Evolutionary conservation across 2,329 filamentous ascomycete genomes (phyloP).

Genomic region (Clonostachys byssicola): DNA sequence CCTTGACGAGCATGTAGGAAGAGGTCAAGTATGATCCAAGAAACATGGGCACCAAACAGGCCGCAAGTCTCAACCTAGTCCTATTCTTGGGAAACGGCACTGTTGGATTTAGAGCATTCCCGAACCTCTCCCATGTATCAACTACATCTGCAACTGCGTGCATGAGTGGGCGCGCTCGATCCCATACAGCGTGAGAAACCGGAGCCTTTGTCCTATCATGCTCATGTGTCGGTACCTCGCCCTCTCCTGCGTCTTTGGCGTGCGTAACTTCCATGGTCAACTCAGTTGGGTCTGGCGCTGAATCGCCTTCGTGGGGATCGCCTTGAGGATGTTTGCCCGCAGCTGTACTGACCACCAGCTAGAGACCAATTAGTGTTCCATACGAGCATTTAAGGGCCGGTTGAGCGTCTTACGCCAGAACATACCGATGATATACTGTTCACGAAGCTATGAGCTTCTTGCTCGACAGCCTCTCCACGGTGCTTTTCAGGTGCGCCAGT

Average conservation of each 20-base stretch:
- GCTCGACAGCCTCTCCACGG: conserved; percentile 78
- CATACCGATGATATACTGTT: conserved; percentile 52
- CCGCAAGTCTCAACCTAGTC: conserved; percentile 50
- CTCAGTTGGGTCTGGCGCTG: conserved; percentile 46
- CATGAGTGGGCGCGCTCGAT: conserved; percentile 72
- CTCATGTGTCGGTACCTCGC: conserved; percentile 31
- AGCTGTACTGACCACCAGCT: conserved; percentile 69
- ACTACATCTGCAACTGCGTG: conserved; percentile 38
- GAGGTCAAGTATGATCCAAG: conserved; percentile 47
- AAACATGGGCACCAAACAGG: conserved; percentile 45
- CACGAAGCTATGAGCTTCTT: conserved; percentile 78
- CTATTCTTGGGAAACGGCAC: conserved; percentile 52
- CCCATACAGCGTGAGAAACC: conserved; percentile 74
- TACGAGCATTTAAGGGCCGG: background rate
- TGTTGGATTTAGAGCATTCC: conserved; percentile 57
- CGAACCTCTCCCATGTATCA: conserved; percentile 48
- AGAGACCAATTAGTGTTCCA: conserved; percentile 9
- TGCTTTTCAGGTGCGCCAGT: conserved; percentile 81
- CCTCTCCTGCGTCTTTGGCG: conserved; percentile 36
- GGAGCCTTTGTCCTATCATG: conserved; percentile 77
- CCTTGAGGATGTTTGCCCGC: conserved; percentile 72
- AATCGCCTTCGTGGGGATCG: conserved; percentile 48
- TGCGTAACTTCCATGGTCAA: conserved; percentile 29
- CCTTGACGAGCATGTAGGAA: conserved; percentile 61
- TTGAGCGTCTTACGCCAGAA: conserved; percentile 17